These are phyloP conservation scores for Ceratobasidium theobromae DNA, from an alignment of 1,284 basidiomycete species.

Conservation along the genomic window DNA sequence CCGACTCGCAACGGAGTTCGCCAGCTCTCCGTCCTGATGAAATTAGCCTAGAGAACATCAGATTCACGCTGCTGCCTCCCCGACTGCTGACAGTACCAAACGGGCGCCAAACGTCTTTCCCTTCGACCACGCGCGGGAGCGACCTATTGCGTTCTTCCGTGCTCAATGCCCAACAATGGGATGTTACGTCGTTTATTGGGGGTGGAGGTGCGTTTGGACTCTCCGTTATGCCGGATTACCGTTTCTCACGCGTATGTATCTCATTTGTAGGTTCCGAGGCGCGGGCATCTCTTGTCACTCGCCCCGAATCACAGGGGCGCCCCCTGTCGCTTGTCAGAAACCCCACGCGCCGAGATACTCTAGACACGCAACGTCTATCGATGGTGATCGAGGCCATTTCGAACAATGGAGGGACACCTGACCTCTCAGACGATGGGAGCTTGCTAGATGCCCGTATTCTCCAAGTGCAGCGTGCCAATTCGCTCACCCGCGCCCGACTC, in stretches of 20 bases:
- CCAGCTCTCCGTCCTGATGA: constrained; percentile 9
- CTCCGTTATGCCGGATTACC: constrained; percentile 37
- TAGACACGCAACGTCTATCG: constrained; percentile 25
- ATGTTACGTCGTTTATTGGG: constrained; percentile 74
- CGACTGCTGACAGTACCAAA: constrained; percentile 39
- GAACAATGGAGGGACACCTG: constrained; percentile 1
- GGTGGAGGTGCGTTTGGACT: constrained; percentile 49
- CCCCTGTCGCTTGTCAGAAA: constrained; percentile 22
- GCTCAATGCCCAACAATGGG: constrained; percentile 48
- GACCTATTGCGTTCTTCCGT: constrained; percentile 40
- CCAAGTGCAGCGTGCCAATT: constrained; percentile 7
- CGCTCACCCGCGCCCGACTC: constrained; percentile 9
- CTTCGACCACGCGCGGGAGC: constrained; percentile 44
- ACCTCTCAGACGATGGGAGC: constrained; percentile 14
- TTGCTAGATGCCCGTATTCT: constrained; percentile 12
- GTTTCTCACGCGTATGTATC: constrained; percentile 30
- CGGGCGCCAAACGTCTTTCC: constrained; percentile 41
- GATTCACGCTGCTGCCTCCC: constrained; percentile 40
- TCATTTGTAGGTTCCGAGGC: constrained; percentile 18
- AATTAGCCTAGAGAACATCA: constrained; percentile 36
- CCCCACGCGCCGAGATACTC: constrained; percentile 10
- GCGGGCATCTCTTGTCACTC: constrained; percentile 3
- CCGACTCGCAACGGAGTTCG: constrained; percentile 24
- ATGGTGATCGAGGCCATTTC: constrained; percentile 25
- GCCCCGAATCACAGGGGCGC: constrained; percentile 22